phyloP scores from a whole-genome alignment of 2,329 filamentous ascomycete genomes.

The Alternaria atra region DNA sequence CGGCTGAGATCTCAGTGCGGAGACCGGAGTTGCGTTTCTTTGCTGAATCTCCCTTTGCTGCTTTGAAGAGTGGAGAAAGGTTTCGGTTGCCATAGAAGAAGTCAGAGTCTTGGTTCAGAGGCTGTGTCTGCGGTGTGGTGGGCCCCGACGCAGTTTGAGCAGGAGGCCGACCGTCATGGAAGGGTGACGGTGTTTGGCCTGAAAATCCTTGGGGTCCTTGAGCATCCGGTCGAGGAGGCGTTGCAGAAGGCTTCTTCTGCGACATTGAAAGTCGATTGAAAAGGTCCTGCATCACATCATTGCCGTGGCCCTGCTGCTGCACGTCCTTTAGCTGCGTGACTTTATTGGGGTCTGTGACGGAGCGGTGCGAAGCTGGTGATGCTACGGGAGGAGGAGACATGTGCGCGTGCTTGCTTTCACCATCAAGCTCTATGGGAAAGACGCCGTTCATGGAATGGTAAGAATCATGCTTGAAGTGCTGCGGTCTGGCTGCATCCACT shows the following conservation, averaged over 20 bases:
- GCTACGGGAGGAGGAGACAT: conserved; percentile 36
- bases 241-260: conserved; percentile 38
- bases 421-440: conserved; percentile 74
- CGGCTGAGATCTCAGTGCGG: conserved; percentile 54
- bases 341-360: conserved; percentile 44
- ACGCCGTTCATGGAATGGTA: conserved; percentile 64
- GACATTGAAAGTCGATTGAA: conserved; percentile 52
- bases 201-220: conserved; percentile 35
- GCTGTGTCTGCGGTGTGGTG: conserved; percentile 43
- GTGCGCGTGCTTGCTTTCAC: conserved; percentile 31
- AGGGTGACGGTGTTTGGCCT: conserved; percentile 53
- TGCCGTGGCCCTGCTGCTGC: conserved; percentile 53
- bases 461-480: conserved; percentile 54
- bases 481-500: conserved; percentile 23
- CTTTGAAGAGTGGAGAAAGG: conserved; percentile 60
- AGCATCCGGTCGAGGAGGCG: conserved; percentile 33
- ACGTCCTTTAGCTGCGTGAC: conserved; percentile 35
- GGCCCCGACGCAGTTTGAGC: conserved; percentile 46
- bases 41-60: conserved; percentile 54
- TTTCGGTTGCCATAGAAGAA: conserved; percentile 57
- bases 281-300: conserved; percentile 56
- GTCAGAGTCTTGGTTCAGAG: conserved; percentile 36
- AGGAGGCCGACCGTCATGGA: conserved; percentile 44
- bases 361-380: conserved; percentile 36
- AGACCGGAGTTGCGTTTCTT: conserved; percentile 55